Percentiles rank a stretch among this genome's conserved stretches.
phyloP scores from a whole-genome alignment of 495 filamentous ascomycete species.

The Aspergillus panamensis region DNA sequence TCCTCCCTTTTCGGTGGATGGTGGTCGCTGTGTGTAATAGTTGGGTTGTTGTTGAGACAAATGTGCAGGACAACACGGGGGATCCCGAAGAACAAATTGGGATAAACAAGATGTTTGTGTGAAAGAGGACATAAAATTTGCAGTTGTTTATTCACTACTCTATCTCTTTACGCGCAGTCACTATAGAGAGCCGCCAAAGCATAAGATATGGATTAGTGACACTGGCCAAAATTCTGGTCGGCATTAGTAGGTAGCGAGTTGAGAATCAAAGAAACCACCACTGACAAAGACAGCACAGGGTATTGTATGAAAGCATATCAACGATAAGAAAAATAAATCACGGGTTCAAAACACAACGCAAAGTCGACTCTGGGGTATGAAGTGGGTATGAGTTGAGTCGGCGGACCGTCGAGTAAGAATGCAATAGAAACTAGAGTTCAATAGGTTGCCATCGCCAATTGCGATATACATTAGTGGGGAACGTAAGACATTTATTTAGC shows the following conservation, averaged over 20 bases:
- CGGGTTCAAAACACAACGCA: constrained; percentile 7
- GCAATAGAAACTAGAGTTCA: not conserved
- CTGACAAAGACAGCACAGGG: constrained; percentile 13
- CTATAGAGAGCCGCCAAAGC: not conserved
- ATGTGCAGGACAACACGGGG: not conserved
- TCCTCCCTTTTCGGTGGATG: constrained; percentile 15
- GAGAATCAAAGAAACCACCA: not conserved
- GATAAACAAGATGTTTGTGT: too few relatives aligned
- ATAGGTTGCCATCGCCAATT: not conserved
- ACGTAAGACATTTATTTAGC: constrained; percentile 13
- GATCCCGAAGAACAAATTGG: too few relatives aligned
- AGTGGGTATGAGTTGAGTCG: constrained; percentile 5
- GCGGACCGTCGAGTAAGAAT: constrained; percentile 7
- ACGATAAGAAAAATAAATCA: constrained; percentile 6
- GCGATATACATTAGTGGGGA: not conserved
- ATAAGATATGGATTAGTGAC: not conserved
- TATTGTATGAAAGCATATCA: constrained; percentile 13
- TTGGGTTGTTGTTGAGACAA: not conserved
- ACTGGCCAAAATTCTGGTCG: not conserved
- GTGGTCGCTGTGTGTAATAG: constrained; percentile 21
- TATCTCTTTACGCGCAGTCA: constrained; percentile 4
- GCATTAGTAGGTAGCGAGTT: not conserved
- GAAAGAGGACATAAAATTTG: not conserved
- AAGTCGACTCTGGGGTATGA: constrained; percentile 24
- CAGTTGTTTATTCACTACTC: constrained; percentile 1